Percentiles rank a stretch among this genome's conserved stretches.
Evolutionary conservation across 176 grass and related monocot genomes (phyloP).

Genomic region (Oryza coarctata): DNA sequence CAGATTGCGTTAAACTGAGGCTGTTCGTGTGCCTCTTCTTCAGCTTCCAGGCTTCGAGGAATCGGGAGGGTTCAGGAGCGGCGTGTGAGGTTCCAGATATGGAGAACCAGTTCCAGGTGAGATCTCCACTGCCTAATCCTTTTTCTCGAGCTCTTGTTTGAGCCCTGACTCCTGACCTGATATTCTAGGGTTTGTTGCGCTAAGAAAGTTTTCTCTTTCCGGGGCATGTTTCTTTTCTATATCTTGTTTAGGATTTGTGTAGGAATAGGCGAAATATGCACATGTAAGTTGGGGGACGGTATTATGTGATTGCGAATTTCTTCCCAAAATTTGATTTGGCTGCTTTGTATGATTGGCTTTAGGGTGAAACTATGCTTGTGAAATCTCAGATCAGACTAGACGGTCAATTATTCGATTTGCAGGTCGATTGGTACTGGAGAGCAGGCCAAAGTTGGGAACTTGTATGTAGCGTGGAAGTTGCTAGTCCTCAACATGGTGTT

Average conservation of each 20-base stretch:
- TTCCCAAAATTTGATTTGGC: neutral
- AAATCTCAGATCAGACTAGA: neutral
- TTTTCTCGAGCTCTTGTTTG: neutral
- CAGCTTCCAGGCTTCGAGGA: neutral
- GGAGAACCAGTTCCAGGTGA: constrained; percentile 51
- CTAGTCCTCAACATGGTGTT: neutral
- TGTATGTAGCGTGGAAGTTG: neutral
- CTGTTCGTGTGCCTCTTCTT: neutral
- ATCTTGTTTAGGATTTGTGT: neutral
- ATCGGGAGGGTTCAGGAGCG: neutral
- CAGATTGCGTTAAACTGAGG: constrained; percentile 18
- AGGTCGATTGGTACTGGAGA: neutral
- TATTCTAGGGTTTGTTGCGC: neutral
- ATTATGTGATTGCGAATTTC: neutral
- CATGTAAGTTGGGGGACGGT: no score
- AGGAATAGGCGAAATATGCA: neutral
- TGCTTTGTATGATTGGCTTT: neutral
- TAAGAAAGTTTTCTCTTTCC: neutral
- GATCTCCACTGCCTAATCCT: neutral
- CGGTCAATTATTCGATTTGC: neutral
- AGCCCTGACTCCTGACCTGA: neutral
- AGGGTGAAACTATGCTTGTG: neutral
- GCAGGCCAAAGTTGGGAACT: neutral
- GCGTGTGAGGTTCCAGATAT: neutral
- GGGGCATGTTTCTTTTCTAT: no score